phyloP scores from a whole-genome alignment of 2,329 filamentous ascomycete genomes.

The Colletotrichum musicola region DNA sequence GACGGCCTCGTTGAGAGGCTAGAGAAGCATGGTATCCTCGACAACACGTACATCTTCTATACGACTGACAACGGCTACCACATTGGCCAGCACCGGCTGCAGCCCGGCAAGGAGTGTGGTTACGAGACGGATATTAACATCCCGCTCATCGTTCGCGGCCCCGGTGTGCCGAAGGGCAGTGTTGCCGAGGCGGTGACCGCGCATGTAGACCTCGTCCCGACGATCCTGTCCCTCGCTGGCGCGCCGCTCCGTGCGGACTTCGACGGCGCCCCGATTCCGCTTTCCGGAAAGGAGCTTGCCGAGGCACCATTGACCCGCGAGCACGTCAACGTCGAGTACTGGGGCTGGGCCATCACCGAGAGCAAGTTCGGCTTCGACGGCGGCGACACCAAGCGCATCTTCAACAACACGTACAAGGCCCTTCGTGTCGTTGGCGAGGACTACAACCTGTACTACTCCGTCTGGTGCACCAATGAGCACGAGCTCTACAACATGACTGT shows the following conservation, averaged over 20 bases:
- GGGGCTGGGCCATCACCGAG: conserved; percentile 56
- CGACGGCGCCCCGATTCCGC: conserved; percentile 62
- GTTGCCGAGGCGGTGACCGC: conserved; percentile 57
- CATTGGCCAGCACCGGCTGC: conserved; percentile 64
- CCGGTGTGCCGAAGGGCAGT: conserved; percentile 55
- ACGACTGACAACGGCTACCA: conserved; percentile 67
- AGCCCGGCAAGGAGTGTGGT: conserved; percentile 64
- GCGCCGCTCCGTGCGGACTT: conserved; percentile 58
- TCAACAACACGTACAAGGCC: conserved; percentile 67
- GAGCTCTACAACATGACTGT: conserved; percentile 66
- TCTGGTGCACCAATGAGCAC: conserved; percentile 65
- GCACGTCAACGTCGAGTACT: conserved; percentile 66
- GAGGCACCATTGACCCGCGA: conserved; percentile 50
- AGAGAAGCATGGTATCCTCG: conserved; percentile 47
- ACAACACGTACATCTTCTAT: conserved; percentile 65
- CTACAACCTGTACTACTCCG: conserved; percentile 68
- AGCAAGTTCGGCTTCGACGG: conserved; percentile 43
- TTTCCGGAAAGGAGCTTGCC: conserved; percentile 43
- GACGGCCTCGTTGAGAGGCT: conserved; percentile 52
- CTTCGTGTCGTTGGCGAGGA: conserved; percentile 58
- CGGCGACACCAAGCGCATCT: conserved; percentile 40
- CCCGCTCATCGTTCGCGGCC: conserved; percentile 63
- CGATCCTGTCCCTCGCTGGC: conserved; percentile 58
- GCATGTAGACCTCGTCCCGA: conserved; percentile 68
- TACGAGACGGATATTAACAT: conserved; percentile 66